A percentile compares a stretch with the other conserved stretches of the same genome.
Conservation (phyloP, 257 asterid genomes). For the Solanum stenotomum region DNA sequence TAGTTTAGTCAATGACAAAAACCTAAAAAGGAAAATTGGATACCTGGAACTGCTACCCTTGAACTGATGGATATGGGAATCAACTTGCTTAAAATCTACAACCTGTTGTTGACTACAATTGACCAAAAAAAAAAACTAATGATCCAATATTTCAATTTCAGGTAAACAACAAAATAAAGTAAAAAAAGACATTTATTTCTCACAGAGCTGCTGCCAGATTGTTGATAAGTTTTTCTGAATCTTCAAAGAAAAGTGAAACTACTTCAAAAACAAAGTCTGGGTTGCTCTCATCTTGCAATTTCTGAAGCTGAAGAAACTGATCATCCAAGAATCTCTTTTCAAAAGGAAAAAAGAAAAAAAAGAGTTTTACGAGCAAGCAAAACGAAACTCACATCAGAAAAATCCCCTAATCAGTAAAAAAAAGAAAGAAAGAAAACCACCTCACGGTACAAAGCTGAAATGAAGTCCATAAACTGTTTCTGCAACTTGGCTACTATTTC, state of each 20-base stretch:
- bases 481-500: slow-evolving; percentile 19
- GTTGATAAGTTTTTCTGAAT: slow-evolving; percentile 59
- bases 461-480: slow-evolving; percentile 18
- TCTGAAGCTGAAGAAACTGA: slow-evolving; percentile 56
- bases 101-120: slow-evolving; percentile 39
- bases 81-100: slow-evolving; percentile 63
- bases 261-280: slow-evolving; percentile 71
- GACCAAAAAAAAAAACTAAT: not conserved
- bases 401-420: not conserved
- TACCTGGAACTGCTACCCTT: slow-evolving; percentile 81
- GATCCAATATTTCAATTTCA: not conserved
- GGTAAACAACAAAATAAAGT: not conserved
- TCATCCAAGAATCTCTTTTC: slow-evolving; percentile 35
- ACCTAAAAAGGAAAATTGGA: not conserved
- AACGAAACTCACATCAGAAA: not conserved
- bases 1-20: not conserved
- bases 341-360: not conserved
- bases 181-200: not conserved
- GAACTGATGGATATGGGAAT: slow-evolving; percentile 64
- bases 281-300: slow-evolving; percentile 67
- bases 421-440: not conserved
- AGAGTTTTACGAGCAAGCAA: not conserved
- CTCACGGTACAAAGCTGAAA: slow-evolving; percentile 21
- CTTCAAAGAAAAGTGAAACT: slow-evolving; percentile 60
- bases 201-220: slow-evolving; percentile 52